Percentiles rank a stretch among this genome's conserved stretches.
Conservation (phyloP, 805 yeast species). For the Saturnispora sanitii region DNA sequence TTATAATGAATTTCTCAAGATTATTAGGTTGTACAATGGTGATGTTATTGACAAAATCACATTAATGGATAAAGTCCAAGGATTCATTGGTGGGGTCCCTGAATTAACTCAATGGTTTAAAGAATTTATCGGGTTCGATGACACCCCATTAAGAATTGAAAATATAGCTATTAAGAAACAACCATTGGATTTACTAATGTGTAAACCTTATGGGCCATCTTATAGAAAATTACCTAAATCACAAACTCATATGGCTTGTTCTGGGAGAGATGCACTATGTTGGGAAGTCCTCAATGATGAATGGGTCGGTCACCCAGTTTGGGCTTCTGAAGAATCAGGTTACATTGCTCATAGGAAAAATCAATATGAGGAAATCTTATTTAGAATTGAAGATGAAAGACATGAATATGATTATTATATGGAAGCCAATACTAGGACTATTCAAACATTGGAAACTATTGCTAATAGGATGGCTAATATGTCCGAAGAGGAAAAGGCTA, state of each 20-base stretch:
- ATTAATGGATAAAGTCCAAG: constrained; percentile 73
- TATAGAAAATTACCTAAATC: constrained; percentile 87
- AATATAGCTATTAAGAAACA: constrained; percentile 84
- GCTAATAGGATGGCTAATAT: constrained; percentile 89
- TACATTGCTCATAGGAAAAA: constrained; percentile 98
- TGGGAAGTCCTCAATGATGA: constrained; percentile 98
- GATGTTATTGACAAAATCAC: constrained; percentile 79
- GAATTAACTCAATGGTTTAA: constrained; percentile 90
- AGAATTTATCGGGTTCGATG: constrained; percentile 80
- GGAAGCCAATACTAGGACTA: constrained; percentile 90
- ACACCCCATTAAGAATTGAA: constrained; percentile 78
- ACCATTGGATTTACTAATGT: constrained; percentile 76
- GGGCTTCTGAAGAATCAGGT: constrained; percentile 99
- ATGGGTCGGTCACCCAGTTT: constrained; percentile 99
- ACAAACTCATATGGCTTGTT: constrained; percentile 93
- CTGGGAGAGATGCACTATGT: constrained; percentile 98
- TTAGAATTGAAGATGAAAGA: constrained; percentile 94
- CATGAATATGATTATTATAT: constrained; percentile 94
- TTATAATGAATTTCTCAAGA: constrained; percentile 85
- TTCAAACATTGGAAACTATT: constrained; percentile 90
- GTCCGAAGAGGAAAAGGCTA: constrained; percentile 74
- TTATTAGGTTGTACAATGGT: constrained; percentile 79
- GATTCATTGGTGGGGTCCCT: constrained; percentile 70
- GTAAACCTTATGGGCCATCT: constrained; percentile 93
- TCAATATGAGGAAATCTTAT: constrained; percentile 92